Evolutionary conservation across 305 asterid species (phyloP), one percentile per base, ranked within the genome.

Genomic region (Fraxinus ornus): DNA sequence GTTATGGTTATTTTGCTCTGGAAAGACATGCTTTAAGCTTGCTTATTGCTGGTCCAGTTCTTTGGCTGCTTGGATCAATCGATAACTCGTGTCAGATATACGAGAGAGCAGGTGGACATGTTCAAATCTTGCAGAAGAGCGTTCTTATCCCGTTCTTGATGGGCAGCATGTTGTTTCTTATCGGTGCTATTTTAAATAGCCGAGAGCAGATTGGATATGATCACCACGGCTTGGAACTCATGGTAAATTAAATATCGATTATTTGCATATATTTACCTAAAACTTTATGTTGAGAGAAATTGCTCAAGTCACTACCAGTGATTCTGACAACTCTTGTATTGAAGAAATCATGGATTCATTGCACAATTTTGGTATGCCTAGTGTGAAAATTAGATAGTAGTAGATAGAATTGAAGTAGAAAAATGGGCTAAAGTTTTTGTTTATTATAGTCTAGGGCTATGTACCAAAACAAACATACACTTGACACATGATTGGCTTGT

Each of bases 21-120:
- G 98, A 91, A 90, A 84, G 81, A 37, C 88, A 87, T 49, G 95
- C 93, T 36, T 80, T 92, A n/a, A 86, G 90, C 86, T 84, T 94
- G 92, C 84, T 91, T 22, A 81, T 94, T 24, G 98, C 97, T 1
- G 99, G 97, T 30, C 88, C 97, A 13, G 86, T 80, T 35, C 81
- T 96, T 3, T 94, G 99, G 99, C 78, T 93, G 64, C 77, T 96
- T 3, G 99, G 99, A 71, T 94, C 98, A n/a, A 89, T 93, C 83
- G 97, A 88, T 17, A 94, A 94, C 81, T 90, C 97, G 0, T 94
- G 98, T 70, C 99, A 96, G 84, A 90, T 94, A 72, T 96, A 96
- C 17, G 98, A 96, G 89, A 89, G 97, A 84, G 94, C 98, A 0
- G 95, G 90, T 80, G 97, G 91, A 7, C 91, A 91, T 78, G 85